Conservation (phyloP, 2,329 filamentous ascomycete genomes). For the Talaromyces marneffei region DNA sequence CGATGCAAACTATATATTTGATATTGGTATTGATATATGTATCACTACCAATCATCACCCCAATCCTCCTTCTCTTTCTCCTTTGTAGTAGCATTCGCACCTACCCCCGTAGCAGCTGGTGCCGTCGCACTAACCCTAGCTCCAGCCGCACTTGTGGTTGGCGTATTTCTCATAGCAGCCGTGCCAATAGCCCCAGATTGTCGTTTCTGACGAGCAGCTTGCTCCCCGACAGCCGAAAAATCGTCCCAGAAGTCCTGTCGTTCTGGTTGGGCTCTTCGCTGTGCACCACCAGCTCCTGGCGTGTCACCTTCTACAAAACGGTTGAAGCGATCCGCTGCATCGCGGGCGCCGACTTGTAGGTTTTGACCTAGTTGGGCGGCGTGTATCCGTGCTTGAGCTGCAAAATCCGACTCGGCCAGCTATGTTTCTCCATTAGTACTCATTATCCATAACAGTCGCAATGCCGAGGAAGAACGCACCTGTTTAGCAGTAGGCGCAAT, state of each 20-base stretch:
- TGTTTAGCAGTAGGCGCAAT: slow-evolving; percentile 89
- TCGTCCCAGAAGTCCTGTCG: slow-evolving; percentile 89
- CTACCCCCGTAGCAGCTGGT: slow-evolving; percentile 19
- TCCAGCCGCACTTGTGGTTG: slow-evolving; percentile 7
- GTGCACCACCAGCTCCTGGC: slow-evolving; percentile 37
- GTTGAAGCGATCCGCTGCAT: slow-evolving; percentile 72
- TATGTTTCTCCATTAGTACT: slow-evolving; percentile 34
- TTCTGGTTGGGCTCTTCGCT: slow-evolving; percentile 49
- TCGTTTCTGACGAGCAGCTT: slow-evolving; percentile 22
- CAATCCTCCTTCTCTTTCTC: slow-evolving; percentile 50
- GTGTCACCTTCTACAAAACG: slow-evolving; percentile 78
- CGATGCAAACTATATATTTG: background rate
- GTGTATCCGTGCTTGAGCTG: slow-evolving; percentile 60
- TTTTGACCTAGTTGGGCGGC: slow-evolving; percentile 52
- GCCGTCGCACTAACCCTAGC: slow-evolving; percentile 20
- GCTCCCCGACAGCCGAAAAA: slow-evolving; percentile 56
- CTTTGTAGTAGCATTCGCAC: slow-evolving; percentile 23
- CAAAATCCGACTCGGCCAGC: slow-evolving; percentile 75
- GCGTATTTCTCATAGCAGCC: slow-evolving; percentile 55
- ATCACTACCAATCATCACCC: slow-evolving; percentile 14
- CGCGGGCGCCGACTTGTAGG: slow-evolving; percentile 61
- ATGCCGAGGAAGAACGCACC: slow-evolving; percentile 48
- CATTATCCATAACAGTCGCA: background rate
- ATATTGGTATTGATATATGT: background rate
- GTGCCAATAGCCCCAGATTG: slow-evolving; percentile 54